These are phyloP conservation scores for Botryosphaeria dothidea DNA, from an alignment of 2,329 filamentous ascomycete species.

Conservation along the genomic window DNA sequence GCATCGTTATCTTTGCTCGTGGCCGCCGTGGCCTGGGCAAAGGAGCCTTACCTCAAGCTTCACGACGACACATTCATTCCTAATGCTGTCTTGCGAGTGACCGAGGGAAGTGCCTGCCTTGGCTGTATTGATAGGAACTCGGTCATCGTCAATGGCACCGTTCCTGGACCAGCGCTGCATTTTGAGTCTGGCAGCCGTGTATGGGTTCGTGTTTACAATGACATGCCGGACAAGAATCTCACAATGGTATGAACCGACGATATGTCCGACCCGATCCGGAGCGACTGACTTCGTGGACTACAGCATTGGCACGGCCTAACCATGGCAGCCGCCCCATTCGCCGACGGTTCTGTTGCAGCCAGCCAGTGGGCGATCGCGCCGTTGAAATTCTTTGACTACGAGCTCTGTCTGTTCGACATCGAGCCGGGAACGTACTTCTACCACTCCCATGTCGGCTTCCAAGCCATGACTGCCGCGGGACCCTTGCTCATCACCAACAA, in stretches of 20 bases:
- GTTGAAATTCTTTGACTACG: slow-evolving; percentile 66
- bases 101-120: slow-evolving; percentile 43
- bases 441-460: slow-evolving; percentile 66
- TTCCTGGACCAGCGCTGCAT: slow-evolving; percentile 53
- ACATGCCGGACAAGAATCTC: slow-evolving; percentile 54
- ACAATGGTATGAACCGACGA: slow-evolving; percentile 49
- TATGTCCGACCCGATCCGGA: not conserved
- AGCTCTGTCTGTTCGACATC: slow-evolving; percentile 54
- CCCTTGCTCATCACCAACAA: slow-evolving; percentile 59
- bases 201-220: slow-evolving; percentile 63
- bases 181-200: slow-evolving; percentile 48
- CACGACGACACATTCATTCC: slow-evolving; percentile 37
- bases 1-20: not conserved
- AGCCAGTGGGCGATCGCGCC: slow-evolving; percentile 68
- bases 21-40: not conserved
- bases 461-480: slow-evolving; percentile 60
- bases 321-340: slow-evolving; percentile 61
- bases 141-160: slow-evolving; percentile 55
- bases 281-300: not conserved
- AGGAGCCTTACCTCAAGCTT: not conserved
- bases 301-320: slow-evolving; percentile 70
- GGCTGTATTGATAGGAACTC: slow-evolving; percentile 51
- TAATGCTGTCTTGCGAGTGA: slow-evolving; percentile 50
- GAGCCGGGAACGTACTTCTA: slow-evolving; percentile 68
- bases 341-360: slow-evolving; percentile 62